Evolutionary conservation across 1,284 basidiomycete genomes (phyloP).

Genomic region (Ganoderma lucidum): DNA sequence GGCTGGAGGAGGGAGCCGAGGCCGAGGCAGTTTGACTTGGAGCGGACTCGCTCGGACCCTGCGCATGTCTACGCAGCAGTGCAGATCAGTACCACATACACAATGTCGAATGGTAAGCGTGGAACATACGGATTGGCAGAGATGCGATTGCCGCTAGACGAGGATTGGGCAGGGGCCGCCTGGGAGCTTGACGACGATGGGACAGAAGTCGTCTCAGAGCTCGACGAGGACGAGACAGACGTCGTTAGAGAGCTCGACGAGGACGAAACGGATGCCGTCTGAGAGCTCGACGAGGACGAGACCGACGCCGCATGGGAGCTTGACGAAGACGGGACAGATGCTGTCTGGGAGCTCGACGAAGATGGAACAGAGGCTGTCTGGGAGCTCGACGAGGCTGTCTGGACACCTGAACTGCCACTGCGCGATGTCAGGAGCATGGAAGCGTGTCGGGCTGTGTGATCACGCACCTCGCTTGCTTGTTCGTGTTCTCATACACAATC

Average conservation of each 20-base stretch:
- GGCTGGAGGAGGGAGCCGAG: background rate
- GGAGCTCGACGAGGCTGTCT: background rate
- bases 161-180: background rate
- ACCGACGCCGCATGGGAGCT: background rate
- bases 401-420: background rate
- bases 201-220: background rate
- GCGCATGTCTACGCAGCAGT: background rate
- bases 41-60: background rate
- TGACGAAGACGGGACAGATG: background rate
- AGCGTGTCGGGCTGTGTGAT: background rate
- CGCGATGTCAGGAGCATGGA: background rate
- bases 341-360: constrained; percentile 1
- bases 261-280: background rate
- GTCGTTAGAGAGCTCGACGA: background rate
- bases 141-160: background rate
- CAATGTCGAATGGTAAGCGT: background rate
- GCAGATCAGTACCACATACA: background rate
- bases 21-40: background rate
- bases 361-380: background rate
- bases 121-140: constrained; percentile 24
- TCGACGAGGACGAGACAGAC: background rate
- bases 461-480: constrained; percentile 38
- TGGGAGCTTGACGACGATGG: background rate
- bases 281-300: background rate
- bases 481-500: constrained; percentile 50